Conservation (phyloP, 108 stramenopile species). For the Bacterosira constricta region DNA sequence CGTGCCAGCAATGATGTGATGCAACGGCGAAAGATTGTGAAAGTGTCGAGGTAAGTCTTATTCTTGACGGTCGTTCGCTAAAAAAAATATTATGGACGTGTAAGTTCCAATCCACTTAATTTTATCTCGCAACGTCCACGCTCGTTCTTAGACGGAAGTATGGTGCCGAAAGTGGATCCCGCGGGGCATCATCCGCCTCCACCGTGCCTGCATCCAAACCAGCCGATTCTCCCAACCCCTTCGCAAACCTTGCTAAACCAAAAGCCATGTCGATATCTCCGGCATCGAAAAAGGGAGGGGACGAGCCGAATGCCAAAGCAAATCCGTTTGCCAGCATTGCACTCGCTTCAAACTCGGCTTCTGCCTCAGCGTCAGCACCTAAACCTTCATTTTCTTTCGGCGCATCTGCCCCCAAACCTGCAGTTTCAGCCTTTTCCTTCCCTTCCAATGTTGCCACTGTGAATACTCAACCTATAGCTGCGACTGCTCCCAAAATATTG, state of each 20-base stretch:
- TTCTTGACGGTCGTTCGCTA: too few species aligned
- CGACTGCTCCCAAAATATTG: not conserved
- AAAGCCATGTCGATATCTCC: not conserved
- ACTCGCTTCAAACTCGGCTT: not conserved
- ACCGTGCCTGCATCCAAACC: slow-evolving; percentile 5
- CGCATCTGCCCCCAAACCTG: not conserved
- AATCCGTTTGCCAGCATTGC: slow-evolving; percentile 39
- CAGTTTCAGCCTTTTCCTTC: slow-evolving; percentile 7
- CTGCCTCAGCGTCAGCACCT: not conserved
- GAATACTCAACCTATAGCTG: not conserved
- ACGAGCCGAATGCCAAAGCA: slow-evolving; percentile 6
- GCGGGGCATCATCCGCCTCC: not conserved
- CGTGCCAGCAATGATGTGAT: slow-evolving; percentile 32
- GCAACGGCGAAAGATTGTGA: slow-evolving; percentile 27
- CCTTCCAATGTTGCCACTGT: not conserved
- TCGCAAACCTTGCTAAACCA: slow-evolving; percentile 6
- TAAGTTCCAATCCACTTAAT: too few species aligned
- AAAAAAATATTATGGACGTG: too few species aligned
- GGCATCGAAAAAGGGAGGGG: not conserved
- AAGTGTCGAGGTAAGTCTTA: slow-evolving; percentile 33
- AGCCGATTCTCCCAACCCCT: slow-evolving; percentile 8
- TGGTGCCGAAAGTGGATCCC: not conserved
- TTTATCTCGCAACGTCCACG: too few species aligned
- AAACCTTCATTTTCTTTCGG: slow-evolving; percentile 14
- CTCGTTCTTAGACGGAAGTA: slow-evolving; percentile 2